Percentiles rank a stretch among this genome's conserved stretches.
These are phyloP conservation scores for Solanum pimpinellifolium DNA, from an alignment of 257 asterid genomes.

Conservation along the genomic window DNA sequence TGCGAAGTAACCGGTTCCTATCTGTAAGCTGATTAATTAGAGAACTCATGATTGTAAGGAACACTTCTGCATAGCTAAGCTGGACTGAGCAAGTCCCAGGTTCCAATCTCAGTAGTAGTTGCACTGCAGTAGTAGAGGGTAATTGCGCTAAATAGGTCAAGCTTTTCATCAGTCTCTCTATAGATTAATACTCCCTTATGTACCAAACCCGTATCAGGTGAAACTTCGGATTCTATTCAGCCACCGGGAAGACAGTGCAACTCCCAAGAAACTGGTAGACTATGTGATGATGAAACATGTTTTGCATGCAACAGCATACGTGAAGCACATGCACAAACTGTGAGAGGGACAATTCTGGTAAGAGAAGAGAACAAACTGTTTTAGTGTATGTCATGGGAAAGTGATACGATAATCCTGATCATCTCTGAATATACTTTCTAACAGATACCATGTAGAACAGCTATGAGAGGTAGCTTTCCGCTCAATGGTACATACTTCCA, in stretches of 20 bases:
- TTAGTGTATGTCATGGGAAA: neutral
- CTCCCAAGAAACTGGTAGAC: constrained; percentile 45
- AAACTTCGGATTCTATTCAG: constrained; percentile 70
- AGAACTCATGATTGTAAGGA: neutral
- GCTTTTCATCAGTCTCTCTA: neutral
- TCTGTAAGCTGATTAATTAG: neutral
- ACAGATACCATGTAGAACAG: constrained; percentile 98
- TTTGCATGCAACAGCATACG: constrained; percentile 79
- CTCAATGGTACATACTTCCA: constrained; percentile 95
- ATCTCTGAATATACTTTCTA: neutral
- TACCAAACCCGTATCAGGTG: constrained; percentile 41
- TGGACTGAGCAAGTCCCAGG: neutral
- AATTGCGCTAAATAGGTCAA: neutral
- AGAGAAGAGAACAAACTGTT: neutral
- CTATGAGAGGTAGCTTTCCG: constrained; percentile 99
- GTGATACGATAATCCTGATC: neutral
- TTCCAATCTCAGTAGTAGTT: neutral
- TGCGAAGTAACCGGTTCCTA: neutral
- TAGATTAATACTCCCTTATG: neutral
- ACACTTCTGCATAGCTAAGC: neutral
- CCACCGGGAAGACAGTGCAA: constrained; percentile 74
- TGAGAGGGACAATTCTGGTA: constrained; percentile 95
- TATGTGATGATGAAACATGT: constrained; percentile 71
- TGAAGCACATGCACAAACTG: constrained; percentile 76
- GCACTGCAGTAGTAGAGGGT: neutral